Evolutionary conservation across 192 early-diverging fungal species (phyloP), one percentile per base, ranked within the genome.

Genomic region (Rhizoclosmatium globosum): DNA sequence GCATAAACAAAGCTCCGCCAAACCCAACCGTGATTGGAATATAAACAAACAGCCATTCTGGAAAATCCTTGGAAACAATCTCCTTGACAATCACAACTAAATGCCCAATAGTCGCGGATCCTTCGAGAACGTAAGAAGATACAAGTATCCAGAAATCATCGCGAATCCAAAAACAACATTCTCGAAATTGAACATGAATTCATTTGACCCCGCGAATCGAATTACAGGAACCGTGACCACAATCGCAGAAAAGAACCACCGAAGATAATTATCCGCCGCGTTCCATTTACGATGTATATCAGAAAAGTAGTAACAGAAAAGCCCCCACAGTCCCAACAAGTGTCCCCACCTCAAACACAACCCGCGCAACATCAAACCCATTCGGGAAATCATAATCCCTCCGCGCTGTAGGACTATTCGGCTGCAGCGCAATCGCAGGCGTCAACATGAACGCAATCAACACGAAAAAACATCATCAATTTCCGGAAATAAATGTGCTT

Each of bases 61-160:
- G 3, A 13, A 80, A 47, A 66, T 80, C 79, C 44, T 53, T 59
- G n/a, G 31, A 11, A 43, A 80, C 21, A 53, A 80, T 80, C 17
- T 31, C 23, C 44, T 4, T 43, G 45, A 80, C 74, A 38, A 80
- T 50, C 11, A 75, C 4, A 21, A 75, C 56, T 7, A 80, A 56
- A 9, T 71, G 79, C 3, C 79, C 79, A 57, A 80, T 39, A 3
- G n/a, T 4, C 2, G 42, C 38, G 50, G 66, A 74, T 0, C 71
- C 79, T 66, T 80, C 75, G 31, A 48, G 58, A 80, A 80, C 19
- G 9, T 41, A 21, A 80, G 71, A 11, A 80, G 38, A 59, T 69
- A 68, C 3, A 80, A 38, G 64, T 72, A 80, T 2, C 79, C 65
- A 1, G 75, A 31, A 57, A 80, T 80, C n/a, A 38, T 72, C 1